Conservation (phyloP, 2,329 filamentous ascomycete species). For the Epichloe baconii region DNA sequence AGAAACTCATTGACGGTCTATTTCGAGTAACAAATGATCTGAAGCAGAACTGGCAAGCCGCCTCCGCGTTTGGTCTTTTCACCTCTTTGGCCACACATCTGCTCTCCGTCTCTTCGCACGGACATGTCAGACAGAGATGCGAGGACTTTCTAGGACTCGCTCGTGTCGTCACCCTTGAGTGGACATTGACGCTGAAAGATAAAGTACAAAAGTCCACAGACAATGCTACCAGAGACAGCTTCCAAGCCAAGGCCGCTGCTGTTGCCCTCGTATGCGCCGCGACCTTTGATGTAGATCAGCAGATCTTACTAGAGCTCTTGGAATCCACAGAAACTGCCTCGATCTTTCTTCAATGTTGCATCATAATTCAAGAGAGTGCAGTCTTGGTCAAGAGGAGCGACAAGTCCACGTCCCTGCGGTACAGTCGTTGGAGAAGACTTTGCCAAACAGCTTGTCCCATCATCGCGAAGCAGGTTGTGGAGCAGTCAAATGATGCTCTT, state of each 20-base stretch:
- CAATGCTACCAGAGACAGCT: neutral
- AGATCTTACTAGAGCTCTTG: neutral
- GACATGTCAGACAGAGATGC: neutral
- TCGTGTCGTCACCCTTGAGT: neutral
- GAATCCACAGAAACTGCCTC: neutral
- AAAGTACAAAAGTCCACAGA: neutral
- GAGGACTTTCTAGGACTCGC: neutral
- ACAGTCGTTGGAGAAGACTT: neutral
- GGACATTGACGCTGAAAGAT: neutral
- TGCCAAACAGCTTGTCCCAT: neutral
- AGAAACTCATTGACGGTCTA: neutral
- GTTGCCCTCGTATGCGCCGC: neutral
- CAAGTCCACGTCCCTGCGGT: neutral
- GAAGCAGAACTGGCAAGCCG: slow-evolving; percentile 3
- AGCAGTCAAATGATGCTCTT: neutral
- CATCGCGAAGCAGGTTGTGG: neutral
- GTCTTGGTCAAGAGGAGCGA: neutral
- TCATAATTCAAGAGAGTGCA: neutral
- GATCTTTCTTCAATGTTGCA: neutral
- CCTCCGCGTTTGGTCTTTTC: neutral
- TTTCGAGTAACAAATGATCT: neutral
- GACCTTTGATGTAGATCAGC: neutral
- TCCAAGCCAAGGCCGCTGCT: neutral
- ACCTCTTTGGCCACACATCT: neutral
- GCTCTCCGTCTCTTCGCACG: neutral